A percentile compares a stretch with the other conserved stretches of the same genome.
These are phyloP conservation scores for Microsporum ferrugineum DNA, from an alignment of 2,329 filamentous ascomycete genomes.

Conservation along the genomic window DNA sequence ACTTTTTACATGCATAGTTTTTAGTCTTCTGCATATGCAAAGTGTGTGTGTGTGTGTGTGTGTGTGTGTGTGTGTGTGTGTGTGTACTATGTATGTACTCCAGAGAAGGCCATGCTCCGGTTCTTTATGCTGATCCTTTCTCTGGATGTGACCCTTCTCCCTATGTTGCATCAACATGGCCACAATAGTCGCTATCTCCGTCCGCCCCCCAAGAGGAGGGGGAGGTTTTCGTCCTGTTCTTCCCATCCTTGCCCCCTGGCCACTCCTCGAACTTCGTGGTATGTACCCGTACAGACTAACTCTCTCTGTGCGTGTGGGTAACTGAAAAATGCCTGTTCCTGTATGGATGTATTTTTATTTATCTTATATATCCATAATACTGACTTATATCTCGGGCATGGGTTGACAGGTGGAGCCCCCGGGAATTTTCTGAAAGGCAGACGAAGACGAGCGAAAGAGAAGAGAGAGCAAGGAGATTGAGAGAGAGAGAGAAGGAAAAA, in stretches of 20 bases:
- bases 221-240: not conserved
- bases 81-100: not conserved
- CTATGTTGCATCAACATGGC: not conserved
- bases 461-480: not conserved
- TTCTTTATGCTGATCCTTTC: not conserved
- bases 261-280: no score
- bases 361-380: not conserved
- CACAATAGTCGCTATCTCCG: no score
- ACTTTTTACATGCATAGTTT: not conserved
- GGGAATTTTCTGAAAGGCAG: not conserved
- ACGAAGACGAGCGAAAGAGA: not conserved
- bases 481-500: not conserved
- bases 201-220: no score
- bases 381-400: not conserved
- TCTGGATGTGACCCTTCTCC: not conserved
- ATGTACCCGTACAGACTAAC: no score
- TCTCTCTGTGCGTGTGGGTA: not conserved
- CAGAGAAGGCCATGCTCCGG: not conserved
- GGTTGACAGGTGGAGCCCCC: not conserved
- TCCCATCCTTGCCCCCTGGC: not conserved
- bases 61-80: not conserved
- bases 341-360: not conserved
- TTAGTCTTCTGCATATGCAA: no score
- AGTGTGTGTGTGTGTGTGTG: not conserved
- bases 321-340: not conserved